phyloP scores from a whole-genome alignment of 768 basidiomycete species.

The Saitozyma podzolica region DNA sequence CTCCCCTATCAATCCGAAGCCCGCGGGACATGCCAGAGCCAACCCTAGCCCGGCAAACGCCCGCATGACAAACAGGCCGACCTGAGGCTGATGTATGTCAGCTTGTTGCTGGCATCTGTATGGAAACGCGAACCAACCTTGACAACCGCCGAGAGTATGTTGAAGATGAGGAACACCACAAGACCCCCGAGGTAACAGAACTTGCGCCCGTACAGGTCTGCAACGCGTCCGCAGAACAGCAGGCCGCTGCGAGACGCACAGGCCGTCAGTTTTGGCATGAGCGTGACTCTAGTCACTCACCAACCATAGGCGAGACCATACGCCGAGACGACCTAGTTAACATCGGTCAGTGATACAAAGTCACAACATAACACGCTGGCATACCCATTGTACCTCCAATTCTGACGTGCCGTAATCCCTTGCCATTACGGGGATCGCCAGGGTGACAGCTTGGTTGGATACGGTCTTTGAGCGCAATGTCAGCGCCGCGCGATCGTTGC shows the following conservation, averaged over 20 bases:
- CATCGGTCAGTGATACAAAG: neutral
- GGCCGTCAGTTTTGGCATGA: neutral
- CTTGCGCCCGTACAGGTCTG: conserved; percentile 65
- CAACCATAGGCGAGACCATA: conserved; percentile 17
- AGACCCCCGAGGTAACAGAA: conserved; percentile 66
- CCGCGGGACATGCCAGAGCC: conserved; percentile 23
- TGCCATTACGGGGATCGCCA: conserved; percentile 21
- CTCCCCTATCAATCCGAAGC: conserved; percentile 18
- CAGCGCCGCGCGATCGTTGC: neutral
- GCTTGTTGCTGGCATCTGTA: neutral
- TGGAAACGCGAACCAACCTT: neutral
- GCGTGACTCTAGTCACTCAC: neutral
- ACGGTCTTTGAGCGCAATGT: neutral
- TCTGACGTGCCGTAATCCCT: conserved; percentile 16
- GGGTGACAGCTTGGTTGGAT: conserved; percentile 3
- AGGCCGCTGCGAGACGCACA: conserved; percentile 17
- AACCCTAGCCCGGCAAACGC: conserved; percentile 22
- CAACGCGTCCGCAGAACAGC: conserved; percentile 37
- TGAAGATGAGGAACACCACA: conserved; percentile 59
- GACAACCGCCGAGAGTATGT: conserved; percentile 53
- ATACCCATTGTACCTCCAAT: conserved; percentile 27
- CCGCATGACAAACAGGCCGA: conserved; percentile 1
- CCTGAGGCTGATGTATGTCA: neutral
- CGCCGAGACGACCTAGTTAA: conserved; percentile 4
- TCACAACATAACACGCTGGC: neutral